Conservation (phyloP, 768 basidiomycete genomes). For the Serpula lacrymans region DNA sequence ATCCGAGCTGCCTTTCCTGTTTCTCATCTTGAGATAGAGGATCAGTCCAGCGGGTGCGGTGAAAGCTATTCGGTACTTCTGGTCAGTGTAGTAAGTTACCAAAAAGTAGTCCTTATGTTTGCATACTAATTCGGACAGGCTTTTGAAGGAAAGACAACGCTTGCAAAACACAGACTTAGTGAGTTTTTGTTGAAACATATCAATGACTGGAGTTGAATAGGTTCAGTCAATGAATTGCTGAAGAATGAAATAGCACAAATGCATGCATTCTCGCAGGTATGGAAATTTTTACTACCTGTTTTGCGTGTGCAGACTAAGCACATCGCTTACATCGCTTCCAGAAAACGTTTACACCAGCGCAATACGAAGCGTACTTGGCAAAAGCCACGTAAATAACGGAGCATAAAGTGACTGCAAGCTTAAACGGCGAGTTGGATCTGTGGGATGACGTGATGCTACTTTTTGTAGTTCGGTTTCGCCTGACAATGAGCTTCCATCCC, state of each 20-base stretch:
- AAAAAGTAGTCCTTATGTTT: too few species aligned
- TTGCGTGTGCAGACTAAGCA: too few species aligned
- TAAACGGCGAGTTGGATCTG: too few species aligned
- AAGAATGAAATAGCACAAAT: constrained; percentile 74
- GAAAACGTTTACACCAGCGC: constrained; percentile 73
- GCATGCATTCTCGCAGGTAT: constrained; percentile 88
- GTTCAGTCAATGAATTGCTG: constrained; percentile 69
- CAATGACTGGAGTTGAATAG: too few species aligned
- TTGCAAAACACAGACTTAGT: constrained; percentile 74
- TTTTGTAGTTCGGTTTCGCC: too few species aligned
- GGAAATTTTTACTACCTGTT: constrained; percentile 4
- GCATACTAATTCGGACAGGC: constrained; percentile 41
- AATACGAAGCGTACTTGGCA: constrained; percentile 51
- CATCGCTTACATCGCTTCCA: constrained; percentile 20
- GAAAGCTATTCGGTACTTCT: constrained; percentile 72
- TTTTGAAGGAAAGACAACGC: constrained; percentile 78
- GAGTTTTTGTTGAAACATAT: too few species aligned
- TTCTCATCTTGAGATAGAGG: constrained; percentile 67
- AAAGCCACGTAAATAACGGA: too few species aligned
- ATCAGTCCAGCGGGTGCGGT: constrained; percentile 79
- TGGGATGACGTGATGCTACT: too few species aligned
- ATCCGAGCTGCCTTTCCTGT: constrained; percentile 65
- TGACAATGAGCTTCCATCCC: too few species aligned
- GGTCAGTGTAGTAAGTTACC: constrained; percentile 72
- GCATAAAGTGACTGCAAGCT: too few species aligned